Conservation (phyloP, 768 basidiomycete genomes). For the Cystobasidium tubakii region DNA sequence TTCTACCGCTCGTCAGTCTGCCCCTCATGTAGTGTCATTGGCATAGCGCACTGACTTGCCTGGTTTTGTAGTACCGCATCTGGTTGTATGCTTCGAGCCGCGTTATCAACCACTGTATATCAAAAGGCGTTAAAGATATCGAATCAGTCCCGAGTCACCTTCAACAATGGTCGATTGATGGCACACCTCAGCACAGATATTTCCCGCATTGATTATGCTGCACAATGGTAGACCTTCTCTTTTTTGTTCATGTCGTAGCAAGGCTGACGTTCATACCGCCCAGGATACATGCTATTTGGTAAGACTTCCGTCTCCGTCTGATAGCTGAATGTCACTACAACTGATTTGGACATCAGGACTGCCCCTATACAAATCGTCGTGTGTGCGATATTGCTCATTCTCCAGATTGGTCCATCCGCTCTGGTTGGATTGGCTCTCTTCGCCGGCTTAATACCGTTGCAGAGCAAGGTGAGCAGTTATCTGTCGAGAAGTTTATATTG, state of each 20-base stretch:
- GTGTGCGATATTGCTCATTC: conserved; percentile 67
- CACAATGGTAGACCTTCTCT: conserved; percentile 58
- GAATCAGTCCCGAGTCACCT: conserved; percentile 68
- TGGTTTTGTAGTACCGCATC: conserved; percentile 52
- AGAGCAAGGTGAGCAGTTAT: conserved; percentile 65
- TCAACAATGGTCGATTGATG: conserved; percentile 81
- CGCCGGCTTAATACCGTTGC: conserved; percentile 65
- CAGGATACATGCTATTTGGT: conserved; percentile 64
- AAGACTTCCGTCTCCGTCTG: background rate
- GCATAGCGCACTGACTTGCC: background rate
- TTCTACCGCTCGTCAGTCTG: conserved; percentile 62
- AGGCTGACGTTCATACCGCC: conserved; percentile 38
- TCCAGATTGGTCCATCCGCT: conserved; percentile 60
- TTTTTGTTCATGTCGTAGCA: background rate
- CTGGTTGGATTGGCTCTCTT: conserved; percentile 61
- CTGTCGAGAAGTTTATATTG: conserved; percentile 65
- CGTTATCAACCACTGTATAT: conserved; percentile 81
- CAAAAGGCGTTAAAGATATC: conserved; percentile 68
- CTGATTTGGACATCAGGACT: conserved; percentile 2
- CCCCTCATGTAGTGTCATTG: too few relatives aligned
- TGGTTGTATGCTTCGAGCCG: conserved; percentile 74
- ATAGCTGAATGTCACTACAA: background rate
- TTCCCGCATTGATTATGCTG: conserved; percentile 81
- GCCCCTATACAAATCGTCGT: conserved; percentile 62
- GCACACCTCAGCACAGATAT: conserved; percentile 91